Evolutionary conservation across 176 grass and related monocot genomes (phyloP).

Genomic region (Tillandsia leiboldiana): DNA sequence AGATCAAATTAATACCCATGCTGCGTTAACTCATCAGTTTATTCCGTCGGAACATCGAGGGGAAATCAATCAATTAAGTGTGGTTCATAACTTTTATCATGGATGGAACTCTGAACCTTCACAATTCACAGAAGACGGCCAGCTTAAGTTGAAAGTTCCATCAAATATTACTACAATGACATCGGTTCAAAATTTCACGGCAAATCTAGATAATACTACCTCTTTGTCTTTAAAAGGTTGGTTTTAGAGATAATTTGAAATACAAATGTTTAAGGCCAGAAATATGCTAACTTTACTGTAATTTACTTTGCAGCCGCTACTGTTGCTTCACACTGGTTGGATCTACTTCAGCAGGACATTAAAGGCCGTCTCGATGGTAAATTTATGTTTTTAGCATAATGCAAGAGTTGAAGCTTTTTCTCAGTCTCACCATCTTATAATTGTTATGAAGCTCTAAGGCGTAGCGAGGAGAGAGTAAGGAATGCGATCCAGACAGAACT

Average conservation of each 20-base stretch:
- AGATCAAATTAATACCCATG: background rate
- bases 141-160: conserved; percentile 54
- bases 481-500: conserved; percentile 78
- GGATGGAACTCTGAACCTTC: conserved; percentile 2
- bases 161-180: conserved; percentile 30
- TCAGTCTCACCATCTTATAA: conserved; percentile 6
- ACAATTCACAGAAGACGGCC: conserved; percentile 1
- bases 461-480: conserved; percentile 61
- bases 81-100: conserved; percentile 1
- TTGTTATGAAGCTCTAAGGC: conserved; percentile 57
- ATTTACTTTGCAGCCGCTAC: conserved; percentile 48
- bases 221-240: conserved; percentile 62
- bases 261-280: background rate
- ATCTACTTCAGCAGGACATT: conserved; percentile 83
- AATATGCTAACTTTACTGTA: conserved; percentile 2
- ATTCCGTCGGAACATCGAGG: conserved; percentile 2
- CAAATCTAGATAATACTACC: conserved; percentile 50
- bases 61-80: conserved; percentile 2
- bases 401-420: background rate
- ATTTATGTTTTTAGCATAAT: conserved; percentile 2
- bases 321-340: conserved; percentile 88
- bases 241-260: background rate
- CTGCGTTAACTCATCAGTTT: conserved; percentile 1
- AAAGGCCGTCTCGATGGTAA: conserved; percentile 89
- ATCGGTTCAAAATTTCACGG: conserved; percentile 38